Conservation (phyloP, 176 grass and related monocot species). For the Cenchrus fungigraminus region DNA sequence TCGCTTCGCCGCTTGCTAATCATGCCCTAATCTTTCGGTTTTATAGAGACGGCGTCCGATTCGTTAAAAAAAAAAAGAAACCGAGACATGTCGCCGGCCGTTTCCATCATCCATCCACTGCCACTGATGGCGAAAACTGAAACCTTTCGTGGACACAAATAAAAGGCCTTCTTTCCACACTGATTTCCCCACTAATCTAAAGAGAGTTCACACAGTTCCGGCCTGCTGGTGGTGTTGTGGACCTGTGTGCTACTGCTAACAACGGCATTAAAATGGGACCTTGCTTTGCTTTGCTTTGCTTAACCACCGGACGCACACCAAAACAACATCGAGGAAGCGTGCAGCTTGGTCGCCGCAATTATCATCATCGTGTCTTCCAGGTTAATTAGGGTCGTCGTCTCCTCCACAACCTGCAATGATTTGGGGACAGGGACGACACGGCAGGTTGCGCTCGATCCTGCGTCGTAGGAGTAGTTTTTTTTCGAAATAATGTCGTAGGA, state of each 20-base stretch:
- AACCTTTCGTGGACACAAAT: not conserved
- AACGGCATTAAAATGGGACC: not conserved
- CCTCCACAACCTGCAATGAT: conserved; percentile 33
- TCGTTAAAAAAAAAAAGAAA: not conserved
- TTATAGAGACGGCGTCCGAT: not conserved
- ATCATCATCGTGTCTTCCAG: conserved; percentile 24
- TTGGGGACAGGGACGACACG: conserved; percentile 44
- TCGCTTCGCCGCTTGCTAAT: conserved; percentile 28
- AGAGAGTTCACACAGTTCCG: not conserved
- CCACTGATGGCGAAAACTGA: not conserved
- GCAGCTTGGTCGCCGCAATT: conserved; percentile 25
- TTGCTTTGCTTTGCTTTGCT: not conserved
- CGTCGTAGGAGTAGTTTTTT: not conserved
- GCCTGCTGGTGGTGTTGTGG: not conserved
- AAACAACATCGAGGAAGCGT: conserved; percentile 36
- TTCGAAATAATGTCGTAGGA: not conserved
- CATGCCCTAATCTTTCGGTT: conserved; percentile 12
- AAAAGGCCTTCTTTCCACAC: conserved; percentile 21
- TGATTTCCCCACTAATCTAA: not conserved
- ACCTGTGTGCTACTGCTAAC: not conserved
- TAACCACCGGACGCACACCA: conserved; percentile 29
- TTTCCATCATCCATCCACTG: not conserved
- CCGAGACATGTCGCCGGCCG: not conserved
- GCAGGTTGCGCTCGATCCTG: conserved; percentile 11
- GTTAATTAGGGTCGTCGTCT: not conserved